A percentile compares a stretch with the other conserved stretches of the same genome.
Evolutionary conservation across 306 rosid genomes (phyloP).

Genomic region (Acacia crassicarpa): DNA sequence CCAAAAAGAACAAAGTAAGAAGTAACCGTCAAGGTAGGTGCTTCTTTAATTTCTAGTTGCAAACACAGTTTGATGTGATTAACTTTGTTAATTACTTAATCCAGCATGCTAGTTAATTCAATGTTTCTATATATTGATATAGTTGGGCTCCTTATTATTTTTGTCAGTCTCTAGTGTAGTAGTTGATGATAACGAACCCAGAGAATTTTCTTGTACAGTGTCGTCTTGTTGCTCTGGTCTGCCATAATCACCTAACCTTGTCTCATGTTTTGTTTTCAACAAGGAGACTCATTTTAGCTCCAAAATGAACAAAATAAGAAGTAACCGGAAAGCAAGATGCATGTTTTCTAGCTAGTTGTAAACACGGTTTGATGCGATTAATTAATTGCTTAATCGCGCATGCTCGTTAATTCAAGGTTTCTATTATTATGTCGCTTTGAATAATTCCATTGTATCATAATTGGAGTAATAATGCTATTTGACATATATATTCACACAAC

Average conservation of each 20-base stretch:
- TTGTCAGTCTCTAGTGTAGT: neutral
- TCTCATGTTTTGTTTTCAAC: too few relatives aligned
- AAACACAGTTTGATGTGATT: neutral
- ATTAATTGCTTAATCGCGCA: neutral
- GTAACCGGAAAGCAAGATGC: neutral
- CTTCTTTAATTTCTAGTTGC: neutral
- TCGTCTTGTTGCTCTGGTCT: too few relatives aligned
- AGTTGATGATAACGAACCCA: too few relatives aligned
- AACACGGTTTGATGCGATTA: neutral
- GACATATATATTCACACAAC: neutral
- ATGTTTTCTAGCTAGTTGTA: neutral
- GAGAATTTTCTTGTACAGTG: too few relatives aligned
- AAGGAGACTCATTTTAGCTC: too few relatives aligned
- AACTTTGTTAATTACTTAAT: neutral
- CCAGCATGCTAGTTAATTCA: neutral
- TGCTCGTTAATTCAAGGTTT: neutral
- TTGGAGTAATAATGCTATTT: neutral
- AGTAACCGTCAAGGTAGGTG: neutral
- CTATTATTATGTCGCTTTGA: neutral
- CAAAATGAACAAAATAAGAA: too few relatives aligned
- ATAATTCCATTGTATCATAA: neutral
- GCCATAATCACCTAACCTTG: too few relatives aligned
- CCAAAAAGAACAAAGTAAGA: too few relatives aligned
- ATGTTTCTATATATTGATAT: neutral
- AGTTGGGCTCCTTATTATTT: neutral